phyloP scores from a whole-genome alignment of 176 grass and related monocot species.

The Bothriochloa decipiens region DNA sequence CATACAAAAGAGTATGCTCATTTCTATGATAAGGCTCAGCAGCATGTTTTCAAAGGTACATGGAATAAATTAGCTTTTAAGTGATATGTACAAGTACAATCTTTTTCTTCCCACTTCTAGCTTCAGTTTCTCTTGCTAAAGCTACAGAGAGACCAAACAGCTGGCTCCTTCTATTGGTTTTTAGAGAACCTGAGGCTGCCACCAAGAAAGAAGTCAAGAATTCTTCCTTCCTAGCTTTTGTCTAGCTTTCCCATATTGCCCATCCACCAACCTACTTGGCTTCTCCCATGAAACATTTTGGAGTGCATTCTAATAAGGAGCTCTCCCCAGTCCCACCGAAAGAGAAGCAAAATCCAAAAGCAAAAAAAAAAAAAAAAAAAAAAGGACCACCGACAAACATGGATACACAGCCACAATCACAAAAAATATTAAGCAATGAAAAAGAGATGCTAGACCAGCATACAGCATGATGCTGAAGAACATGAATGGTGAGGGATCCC shows the following conservation, averaged over 20 bases:
- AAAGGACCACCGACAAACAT: background rate
- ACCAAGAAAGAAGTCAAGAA: background rate
- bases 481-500: background rate
- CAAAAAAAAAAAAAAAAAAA: background rate
- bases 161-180: conserved; percentile 12
- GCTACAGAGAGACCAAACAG: conserved; percentile 9
- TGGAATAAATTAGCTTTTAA: background rate
- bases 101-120: conserved; percentile 12
- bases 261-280: background rate
- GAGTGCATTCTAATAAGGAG: conserved; percentile 7
- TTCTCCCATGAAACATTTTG: conserved; percentile 14
- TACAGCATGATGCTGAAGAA: background rate
- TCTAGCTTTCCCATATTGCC: conserved; percentile 1
- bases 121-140: conserved; percentile 21
- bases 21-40: conserved; percentile 9
- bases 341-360: background rate
- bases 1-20: conserved; percentile 5
- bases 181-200: conserved; percentile 1
- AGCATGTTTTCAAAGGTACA: conserved; percentile 1
- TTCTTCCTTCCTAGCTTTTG: conserved; percentile 22
- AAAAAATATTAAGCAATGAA: background rate
- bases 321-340: background rate
- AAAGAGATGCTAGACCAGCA: conserved; percentile 1
- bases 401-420: conserved; percentile 7
- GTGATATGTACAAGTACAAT: background rate